These are phyloP conservation scores for Podaxis carcinomalis DNA, from an alignment of 768 basidiomycete species.

Conservation along the genomic window DNA sequence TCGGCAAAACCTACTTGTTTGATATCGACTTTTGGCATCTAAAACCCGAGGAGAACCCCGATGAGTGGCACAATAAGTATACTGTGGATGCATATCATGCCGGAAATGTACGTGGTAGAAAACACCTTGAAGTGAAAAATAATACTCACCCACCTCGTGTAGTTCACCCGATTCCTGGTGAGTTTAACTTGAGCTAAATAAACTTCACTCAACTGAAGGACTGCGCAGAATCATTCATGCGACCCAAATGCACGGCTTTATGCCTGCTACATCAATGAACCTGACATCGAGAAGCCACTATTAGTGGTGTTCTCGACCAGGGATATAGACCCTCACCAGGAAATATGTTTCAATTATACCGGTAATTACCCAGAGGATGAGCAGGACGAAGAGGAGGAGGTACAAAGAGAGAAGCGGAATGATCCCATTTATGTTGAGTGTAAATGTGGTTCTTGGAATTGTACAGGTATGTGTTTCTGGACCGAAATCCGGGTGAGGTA, in stretches of 20 bases:
- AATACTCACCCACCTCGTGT: not conserved
- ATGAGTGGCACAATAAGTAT: slow-evolving; percentile 41
- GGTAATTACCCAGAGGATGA: slow-evolving; percentile 43
- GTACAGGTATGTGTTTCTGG: not conserved
- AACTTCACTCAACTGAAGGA: not conserved
- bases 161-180: slow-evolving; percentile 93
- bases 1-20: slow-evolving; percentile 77
- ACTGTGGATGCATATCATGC: slow-evolving; percentile 86
- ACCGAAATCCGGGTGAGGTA: too few relatives aligned
- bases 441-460: slow-evolving; percentile 15
- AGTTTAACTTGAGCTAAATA: slow-evolving; percentile 18
- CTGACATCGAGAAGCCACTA: slow-evolving; percentile 64
- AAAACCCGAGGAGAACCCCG: slow-evolving; percentile 23
- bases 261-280: slow-evolving; percentile 78
- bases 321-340: slow-evolving; percentile 62
- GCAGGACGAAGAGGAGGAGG: slow-evolving; percentile 27
- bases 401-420: slow-evolving; percentile 14
- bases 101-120: slow-evolving; percentile 59
- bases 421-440: slow-evolving; percentile 31
- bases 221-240: slow-evolving; percentile 80
- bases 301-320: slow-evolving; percentile 61
- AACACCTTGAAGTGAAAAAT: not conserved
- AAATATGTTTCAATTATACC: slow-evolving; percentile 74
- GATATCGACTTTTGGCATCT: slow-evolving; percentile 78
- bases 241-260: slow-evolving; percentile 76